Percentiles rank a stretch among this genome's conserved stretches.
Conservation (phyloP, 768 basidiomycete genomes). For the Suillus clintonianus region DNA sequence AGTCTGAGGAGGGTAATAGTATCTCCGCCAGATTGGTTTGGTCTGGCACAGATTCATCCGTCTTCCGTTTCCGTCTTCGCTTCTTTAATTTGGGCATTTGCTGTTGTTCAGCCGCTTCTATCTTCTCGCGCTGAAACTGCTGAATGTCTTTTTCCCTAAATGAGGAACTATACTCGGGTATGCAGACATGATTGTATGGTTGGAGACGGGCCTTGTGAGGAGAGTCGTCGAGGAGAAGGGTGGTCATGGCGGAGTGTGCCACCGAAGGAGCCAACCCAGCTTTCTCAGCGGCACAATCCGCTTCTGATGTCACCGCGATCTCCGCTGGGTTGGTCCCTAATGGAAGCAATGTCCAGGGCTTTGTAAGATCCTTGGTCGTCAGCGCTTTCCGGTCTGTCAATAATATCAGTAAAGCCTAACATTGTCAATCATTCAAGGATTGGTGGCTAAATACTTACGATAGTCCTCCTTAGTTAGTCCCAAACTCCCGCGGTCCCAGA, state of each 20-base stretch:
- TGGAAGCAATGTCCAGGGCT: slow-evolving; percentile 59
- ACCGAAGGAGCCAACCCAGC: not conserved
- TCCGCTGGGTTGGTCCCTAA: slow-evolving; percentile 9
- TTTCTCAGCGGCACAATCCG: not conserved
- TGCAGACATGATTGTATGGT: slow-evolving; percentile 81
- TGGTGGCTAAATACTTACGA: slow-evolving; percentile 48
- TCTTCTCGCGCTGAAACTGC: slow-evolving; percentile 19
- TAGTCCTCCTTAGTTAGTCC: slow-evolving; percentile 66
- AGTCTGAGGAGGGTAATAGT: slow-evolving; percentile 1
- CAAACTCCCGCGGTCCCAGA: slow-evolving; percentile 82
- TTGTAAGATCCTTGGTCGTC: slow-evolving; percentile 77
- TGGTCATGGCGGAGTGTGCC: slow-evolving; percentile 46
- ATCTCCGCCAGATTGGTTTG: slow-evolving; percentile 4
- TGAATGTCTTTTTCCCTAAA: slow-evolving; percentile 43
- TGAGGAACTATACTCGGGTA: slow-evolving; percentile 61
- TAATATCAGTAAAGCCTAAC: slow-evolving; percentile 1
- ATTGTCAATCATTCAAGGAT: not conserved
- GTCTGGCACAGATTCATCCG: not conserved
- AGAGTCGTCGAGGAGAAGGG: slow-evolving; percentile 55
- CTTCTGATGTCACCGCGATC: not conserved
- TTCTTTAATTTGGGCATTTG: slow-evolving; percentile 10
- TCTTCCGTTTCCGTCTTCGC: slow-evolving; percentile 4
- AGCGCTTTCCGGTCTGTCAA: slow-evolving; percentile 21
- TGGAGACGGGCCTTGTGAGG: slow-evolving; percentile 61
- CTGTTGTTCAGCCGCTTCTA: slow-evolving; percentile 15